These are phyloP conservation scores for Tetraselmis striata DNA, from an alignment of 139 green algal species.

Conservation along the genomic window DNA sequence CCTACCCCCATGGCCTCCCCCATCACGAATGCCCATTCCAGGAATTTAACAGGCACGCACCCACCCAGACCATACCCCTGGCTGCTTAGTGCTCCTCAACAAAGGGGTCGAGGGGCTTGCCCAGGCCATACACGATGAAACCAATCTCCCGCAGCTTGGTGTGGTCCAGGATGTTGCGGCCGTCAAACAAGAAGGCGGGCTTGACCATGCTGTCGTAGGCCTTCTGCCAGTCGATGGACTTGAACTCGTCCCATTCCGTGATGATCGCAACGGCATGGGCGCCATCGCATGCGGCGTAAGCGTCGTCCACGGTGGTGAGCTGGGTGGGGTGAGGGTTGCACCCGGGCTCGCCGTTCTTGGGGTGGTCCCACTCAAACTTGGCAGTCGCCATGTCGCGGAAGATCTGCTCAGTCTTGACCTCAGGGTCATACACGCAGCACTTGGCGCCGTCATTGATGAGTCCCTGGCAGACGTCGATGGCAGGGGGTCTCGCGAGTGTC, in stretches of 20 bases:
- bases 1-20: background rate
- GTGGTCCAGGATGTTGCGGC: constrained; percentile 45
- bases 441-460: constrained; percentile 41
- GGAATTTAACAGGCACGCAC: background rate
- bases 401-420: constrained; percentile 32
- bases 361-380: constrained; percentile 34
- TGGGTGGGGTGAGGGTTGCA: background rate
- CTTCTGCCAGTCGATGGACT: constrained; percentile 24
- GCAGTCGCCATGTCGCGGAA: constrained; percentile 11
- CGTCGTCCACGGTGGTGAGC: background rate
- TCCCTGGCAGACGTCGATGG: constrained; percentile 49
- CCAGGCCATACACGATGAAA: constrained; percentile 54
- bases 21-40: background rate
- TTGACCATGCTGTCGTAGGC: constrained; percentile 52
- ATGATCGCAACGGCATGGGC: background rate
- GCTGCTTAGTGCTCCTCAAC: constrained; percentile 11
- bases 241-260: constrained; percentile 58
- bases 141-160: constrained; percentile 40
- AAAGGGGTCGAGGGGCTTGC: constrained; percentile 49
- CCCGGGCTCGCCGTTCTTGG: background rate
- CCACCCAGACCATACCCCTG: background rate
- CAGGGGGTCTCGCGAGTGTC: constrained; percentile 53
- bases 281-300: background rate
- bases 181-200: constrained; percentile 55
- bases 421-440: constrained; percentile 39